Base-by-base conservation (phyloP, 176 grass and related monocot species). In the Canna indica region DNA sequence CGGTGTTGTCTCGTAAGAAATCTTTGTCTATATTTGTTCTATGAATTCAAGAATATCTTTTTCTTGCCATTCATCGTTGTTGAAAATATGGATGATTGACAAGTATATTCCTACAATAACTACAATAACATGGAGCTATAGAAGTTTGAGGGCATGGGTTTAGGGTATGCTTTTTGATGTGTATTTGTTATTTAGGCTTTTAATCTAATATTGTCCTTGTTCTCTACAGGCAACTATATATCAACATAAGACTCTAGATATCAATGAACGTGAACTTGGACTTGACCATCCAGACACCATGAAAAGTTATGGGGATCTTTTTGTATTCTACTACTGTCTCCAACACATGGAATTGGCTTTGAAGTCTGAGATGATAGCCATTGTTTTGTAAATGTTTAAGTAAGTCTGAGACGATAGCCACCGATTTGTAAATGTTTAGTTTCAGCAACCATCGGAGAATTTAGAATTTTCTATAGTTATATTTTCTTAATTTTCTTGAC, bases 251-350 rank as follows among this genome's bases (percentile, higher is more conserved):
- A 87, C 90, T 54, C 77, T 94, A 70, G 95, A 99, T 69, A 99
- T 99, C 64, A 93, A 99, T 80, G 95, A 99, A 79, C 88, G 95
- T 71, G 95, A 99, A 60, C 82, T 99, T 47, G 95, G 95, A 65
- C 89, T 99, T 80, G 95, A 99, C 72, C 95, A 99, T 93, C 90
- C 95, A 0, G 95, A 99, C 76, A 99, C 95, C 24, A 99, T 94
- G 90, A 99, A 99, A 80, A 88, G 95, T 78, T 99, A 99, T 60
- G 95, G 95, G 2, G 95, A 99, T 78, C 88, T 99, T 75, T 99
- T 90, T 78, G 95, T 99, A 42, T 99, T 99, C 81, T 99, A 99
- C 82, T 99, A 99, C 70, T 85, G 95, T 34, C 95, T 99, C 41
- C 95, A 94, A 82, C 95, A 99, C 65, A 99, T 90, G 60, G 95